Evolutionary conservation across 2,329 filamentous ascomycete species (phyloP), one percentile per base, ranked within the genome.

Genomic region (Xylariaceae sp.): DNA sequence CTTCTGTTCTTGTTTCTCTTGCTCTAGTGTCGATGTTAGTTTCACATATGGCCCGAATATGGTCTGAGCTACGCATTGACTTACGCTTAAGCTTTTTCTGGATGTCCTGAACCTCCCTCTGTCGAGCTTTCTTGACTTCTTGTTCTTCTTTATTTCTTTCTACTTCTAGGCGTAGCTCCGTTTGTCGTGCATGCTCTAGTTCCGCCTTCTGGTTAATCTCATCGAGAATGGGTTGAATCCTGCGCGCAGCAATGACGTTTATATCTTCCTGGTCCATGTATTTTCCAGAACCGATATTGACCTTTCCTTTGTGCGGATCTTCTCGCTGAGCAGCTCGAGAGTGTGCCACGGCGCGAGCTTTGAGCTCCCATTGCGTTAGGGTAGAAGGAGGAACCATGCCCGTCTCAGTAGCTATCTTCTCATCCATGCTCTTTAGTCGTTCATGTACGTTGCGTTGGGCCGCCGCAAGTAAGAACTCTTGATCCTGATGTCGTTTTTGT

Each of bases 381-480:
- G 88, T 84, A 1, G 86, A 82, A 11, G 88, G 85, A 0, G 86
- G 85, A 24, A 89, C 81, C 69, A 88, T 87, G 54, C 92, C 92
- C 1, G 90, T 94, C 50, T 94, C 84, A 12, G 84, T 81, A 64
- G 87, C 91, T 11, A 96, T 84, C 67, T 87, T 87, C 71, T 93
- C 86, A 58, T 98, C 94, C 80, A 97, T 92, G 36, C 83, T 84
- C 59, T 90, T 86, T 64, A 97, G 83, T 37, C 85, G 86, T 17
- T 87, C 87, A 63, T 88, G 86, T n/a, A 97, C 94, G 64, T 96
- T 96, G 40, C 89, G 87, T 69, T 93, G 90, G 1, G 94, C 94
- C 3, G 87, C 87, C 8, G 89, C 89, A 62, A 96, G 79, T 1
- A 98, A 78, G 1, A 83, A 80, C 52, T 90, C 88, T 11, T 91